Evolutionary conservation across 140 eudicot species (phyloP).

Genomic region (Ambrosia hybrid): DNA sequence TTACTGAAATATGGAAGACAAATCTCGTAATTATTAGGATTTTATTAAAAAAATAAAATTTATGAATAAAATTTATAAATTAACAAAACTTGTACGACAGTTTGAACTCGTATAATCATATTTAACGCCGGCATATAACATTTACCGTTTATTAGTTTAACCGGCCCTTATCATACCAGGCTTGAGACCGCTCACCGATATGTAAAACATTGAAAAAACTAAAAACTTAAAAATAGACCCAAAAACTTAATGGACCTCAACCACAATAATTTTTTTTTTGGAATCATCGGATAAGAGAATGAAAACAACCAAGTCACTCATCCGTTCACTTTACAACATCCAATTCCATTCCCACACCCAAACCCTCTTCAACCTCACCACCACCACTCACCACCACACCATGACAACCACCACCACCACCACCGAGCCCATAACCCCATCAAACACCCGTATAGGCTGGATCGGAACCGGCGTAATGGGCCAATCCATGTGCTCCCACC

Average conservation of each 20-base stretch:
- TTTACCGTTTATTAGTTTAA: too few species aligned
- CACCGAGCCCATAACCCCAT: slow-evolving; percentile 49
- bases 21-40: too few species aligned
- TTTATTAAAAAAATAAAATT: too few species aligned
- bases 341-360: background rate
- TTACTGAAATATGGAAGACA: too few species aligned
- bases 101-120: too few species aligned
- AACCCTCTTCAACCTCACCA: slow-evolving; percentile 19
- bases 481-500: slow-evolving; percentile 82
- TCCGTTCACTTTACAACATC: slow-evolving; percentile 29
- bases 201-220: too few species aligned
- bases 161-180: too few species aligned
- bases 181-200: too few species aligned
- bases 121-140: too few species aligned
- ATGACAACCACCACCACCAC: slow-evolving; percentile 34
- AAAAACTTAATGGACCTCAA: background rate
- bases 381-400: slow-evolving; percentile 40
- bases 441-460: slow-evolving; percentile 85
- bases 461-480: slow-evolving; percentile 99
- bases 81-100: too few species aligned
- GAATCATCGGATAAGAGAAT: background rate
- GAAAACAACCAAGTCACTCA: slow-evolving; percentile 34
- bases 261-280: background rate
- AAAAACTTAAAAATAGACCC: background rate
- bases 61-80: too few species aligned